Percentiles rank a stretch among this genome's conserved stretches.
Evolutionary conservation across 164 flowering plant genomes (phyloP).

Genomic region (Magnolia changhungtana): DNA sequence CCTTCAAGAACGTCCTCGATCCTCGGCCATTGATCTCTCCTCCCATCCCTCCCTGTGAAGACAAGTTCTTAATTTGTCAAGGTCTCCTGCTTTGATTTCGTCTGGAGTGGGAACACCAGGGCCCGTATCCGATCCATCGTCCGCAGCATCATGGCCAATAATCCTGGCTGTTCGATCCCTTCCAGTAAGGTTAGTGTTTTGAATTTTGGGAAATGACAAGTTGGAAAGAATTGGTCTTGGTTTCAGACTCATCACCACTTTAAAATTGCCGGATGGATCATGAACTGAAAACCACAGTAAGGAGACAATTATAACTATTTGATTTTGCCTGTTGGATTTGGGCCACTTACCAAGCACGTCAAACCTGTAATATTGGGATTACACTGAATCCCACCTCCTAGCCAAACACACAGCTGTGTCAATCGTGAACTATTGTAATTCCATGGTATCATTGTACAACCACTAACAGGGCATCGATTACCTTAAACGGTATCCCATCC

Average conservation of each 20-base stretch:
- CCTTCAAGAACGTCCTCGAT: slow-evolving; percentile 37
- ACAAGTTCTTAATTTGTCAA: slow-evolving; percentile 55
- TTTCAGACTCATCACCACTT: neutral
- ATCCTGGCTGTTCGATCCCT: slow-evolving; percentile 83
- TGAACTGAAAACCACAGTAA: neutral
- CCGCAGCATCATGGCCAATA: slow-evolving; percentile 55
- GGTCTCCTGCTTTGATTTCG: slow-evolving; percentile 78
- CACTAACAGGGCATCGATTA: too few species aligned
- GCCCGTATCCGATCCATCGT: slow-evolving; percentile 39
- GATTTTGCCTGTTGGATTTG: neutral
- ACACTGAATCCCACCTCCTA: too few species aligned
- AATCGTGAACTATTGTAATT: too few species aligned
- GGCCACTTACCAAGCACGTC: too few species aligned
- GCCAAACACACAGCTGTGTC: too few species aligned
- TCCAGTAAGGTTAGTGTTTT: slow-evolving; percentile 33
- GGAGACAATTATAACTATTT: neutral
- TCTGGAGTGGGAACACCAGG: slow-evolving; percentile 78
- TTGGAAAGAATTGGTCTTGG: neutral
- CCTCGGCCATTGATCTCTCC: slow-evolving; percentile 44
- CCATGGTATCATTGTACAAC: too few species aligned
- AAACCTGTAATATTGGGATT: too few species aligned
- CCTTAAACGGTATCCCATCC: too few species aligned
- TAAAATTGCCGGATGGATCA: neutral
- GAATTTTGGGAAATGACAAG: neutral
- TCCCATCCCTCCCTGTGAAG: slow-evolving; percentile 84